Base-by-base conservation (phyloP, 352 stramenopile genomes). In the Phytophthora multivora region DNA sequence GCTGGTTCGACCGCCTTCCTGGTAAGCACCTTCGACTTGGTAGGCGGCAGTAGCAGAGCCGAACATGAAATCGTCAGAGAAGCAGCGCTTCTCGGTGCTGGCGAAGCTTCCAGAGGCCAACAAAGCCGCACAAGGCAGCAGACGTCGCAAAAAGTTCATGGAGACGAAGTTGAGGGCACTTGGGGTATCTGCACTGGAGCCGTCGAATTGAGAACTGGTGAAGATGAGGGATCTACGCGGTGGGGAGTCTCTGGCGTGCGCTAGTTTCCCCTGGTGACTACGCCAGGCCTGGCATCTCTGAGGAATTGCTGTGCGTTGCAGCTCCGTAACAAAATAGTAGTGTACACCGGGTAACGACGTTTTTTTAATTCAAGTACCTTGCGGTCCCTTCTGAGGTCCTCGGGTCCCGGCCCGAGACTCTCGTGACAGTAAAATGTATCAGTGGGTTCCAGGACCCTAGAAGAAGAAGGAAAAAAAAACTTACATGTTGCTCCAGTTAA, bases 1-100 rank as follows among this genome's bases (percentile, higher is more conserved):
- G 28, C 66, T 41, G n/a, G 86, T 91, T 10, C 88, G 71, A n/a
- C 87, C 88, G 28, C 75, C 86, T 45, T 87, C 75, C 21, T 92
- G 70, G 16, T 63, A 66, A 1, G 74, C 92, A 13, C 91, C 95
- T 83, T 98, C 95, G 23, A 98, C 88, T 70, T 98, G 91, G 71
- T 95, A 95, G 8, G 81, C 66, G 1, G 90, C 87, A 6, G 90
- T 97, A 3, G 90, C 88, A 12, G 75, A 73, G 10, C 91, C 91
- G 58, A 86, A 95, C 25, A 89, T 38, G 69, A 97, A 97, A 21
- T 63, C 43, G 0, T 59, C 25, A 0, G 71, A 71, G 55, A 83
- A 83, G 59, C 75, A 83, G 7, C 55, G 53, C 28, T 39, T 26
- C 26, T 59, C 51, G 10, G 51, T 21, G 9, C 10, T 33, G 10